Evolutionary conservation across 495 filamentous ascomycete species (phyloP).

Genomic region (Cairneyella variabilis): DNA sequence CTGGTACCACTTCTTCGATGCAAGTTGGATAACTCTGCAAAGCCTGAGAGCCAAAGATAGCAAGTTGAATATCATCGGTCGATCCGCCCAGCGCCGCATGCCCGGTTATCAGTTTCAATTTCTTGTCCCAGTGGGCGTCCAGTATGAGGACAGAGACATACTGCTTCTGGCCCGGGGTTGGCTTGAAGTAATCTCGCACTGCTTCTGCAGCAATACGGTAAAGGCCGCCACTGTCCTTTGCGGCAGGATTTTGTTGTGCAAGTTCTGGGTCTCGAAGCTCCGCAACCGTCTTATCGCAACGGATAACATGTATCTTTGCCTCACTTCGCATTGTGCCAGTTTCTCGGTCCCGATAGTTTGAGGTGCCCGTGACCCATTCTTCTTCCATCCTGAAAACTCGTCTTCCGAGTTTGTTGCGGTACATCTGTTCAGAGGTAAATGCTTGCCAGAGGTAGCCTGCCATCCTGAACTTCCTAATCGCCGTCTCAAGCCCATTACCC

Average conservation of each 20-base stretch:
- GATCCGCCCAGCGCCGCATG: slow-evolving; percentile 78
- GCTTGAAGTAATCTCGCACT: slow-evolving; percentile 69
- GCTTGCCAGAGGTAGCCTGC: slow-evolving; percentile 94
- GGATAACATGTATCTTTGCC: slow-evolving; percentile 79
- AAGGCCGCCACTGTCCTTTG: slow-evolving; percentile 63
- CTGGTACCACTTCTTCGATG: slow-evolving; percentile 80
- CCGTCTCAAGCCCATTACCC: slow-evolving; percentile 74
- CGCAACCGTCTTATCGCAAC: slow-evolving; percentile 75
- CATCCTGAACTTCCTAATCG: slow-evolving; percentile 83
- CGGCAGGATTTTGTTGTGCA: slow-evolving; percentile 74
- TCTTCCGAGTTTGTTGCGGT: slow-evolving; percentile 75
- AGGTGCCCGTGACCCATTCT: slow-evolving; percentile 80
- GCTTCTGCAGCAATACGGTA: slow-evolving; percentile 74
- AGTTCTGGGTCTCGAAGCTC: slow-evolving; percentile 74
- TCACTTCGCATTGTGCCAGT: slow-evolving; percentile 76
- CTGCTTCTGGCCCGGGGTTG: slow-evolving; percentile 68
- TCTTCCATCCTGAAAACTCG: slow-evolving; percentile 87
- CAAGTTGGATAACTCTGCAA: slow-evolving; percentile 81
- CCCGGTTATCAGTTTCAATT: slow-evolving; percentile 62
- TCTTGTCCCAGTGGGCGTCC: slow-evolving; percentile 83
- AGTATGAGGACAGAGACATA: slow-evolving; percentile 82
- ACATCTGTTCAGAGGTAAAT: slow-evolving; percentile 94
- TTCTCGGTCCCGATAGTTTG: slow-evolving; percentile 66
- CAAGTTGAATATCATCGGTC: slow-evolving; percentile 66
- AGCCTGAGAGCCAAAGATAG: slow-evolving; percentile 85